Evolutionary conservation across 2,329 filamentous ascomycete species (phyloP), one percentile per base, ranked within the genome.

Genomic region (Fonsecaea nubica): DNA sequence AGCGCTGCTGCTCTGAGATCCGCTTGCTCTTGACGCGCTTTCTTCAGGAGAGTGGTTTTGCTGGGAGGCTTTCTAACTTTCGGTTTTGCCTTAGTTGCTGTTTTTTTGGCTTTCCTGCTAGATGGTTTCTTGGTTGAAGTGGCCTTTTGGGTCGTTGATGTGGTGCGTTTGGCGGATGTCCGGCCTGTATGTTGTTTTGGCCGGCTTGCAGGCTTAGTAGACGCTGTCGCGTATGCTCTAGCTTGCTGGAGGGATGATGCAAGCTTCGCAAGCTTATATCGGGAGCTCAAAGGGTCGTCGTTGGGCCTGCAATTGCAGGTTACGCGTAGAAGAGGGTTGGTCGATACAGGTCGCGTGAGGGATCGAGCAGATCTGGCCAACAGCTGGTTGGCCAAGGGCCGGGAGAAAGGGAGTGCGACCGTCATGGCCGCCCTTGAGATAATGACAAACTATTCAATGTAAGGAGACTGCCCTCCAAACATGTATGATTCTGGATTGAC

Each of bases 161-260:
- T 59, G 48, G 54, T 69, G 64, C 64, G 66, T 55, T 67, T 76
- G 55, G 71, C 58, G 54, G 76, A 74, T 35, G 74, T 72, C 61
- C 72, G 65, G 59, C 72, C 74, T 21, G 73, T 74, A 63, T 76
- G 72, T 45, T 73, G 72, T 68, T 78, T 77, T 13, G 75, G 72
- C 42, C 69, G 69, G 42, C 72, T 72, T 38, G 74, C 74, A 32
- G 75, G 69, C 58, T 70, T 70, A 53, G 42, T 54, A 15, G 72
- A 65, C 12, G 72, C 66, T 45, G 76, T 76, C n/a, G 76, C 76
- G 71, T 77, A 78, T 48, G 58, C 66, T 63, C 70, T 68, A 38
- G 58, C 63, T 48, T 59, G 48, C 21, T 62, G 33, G 15, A 38
- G 71, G 72, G 63, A 72, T 67, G 63, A 71, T 73, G 30, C 74